Evolutionary conservation across 2,329 filamentous ascomycete species (phyloP).

Genomic region (Phialocephala subalpina): DNA sequence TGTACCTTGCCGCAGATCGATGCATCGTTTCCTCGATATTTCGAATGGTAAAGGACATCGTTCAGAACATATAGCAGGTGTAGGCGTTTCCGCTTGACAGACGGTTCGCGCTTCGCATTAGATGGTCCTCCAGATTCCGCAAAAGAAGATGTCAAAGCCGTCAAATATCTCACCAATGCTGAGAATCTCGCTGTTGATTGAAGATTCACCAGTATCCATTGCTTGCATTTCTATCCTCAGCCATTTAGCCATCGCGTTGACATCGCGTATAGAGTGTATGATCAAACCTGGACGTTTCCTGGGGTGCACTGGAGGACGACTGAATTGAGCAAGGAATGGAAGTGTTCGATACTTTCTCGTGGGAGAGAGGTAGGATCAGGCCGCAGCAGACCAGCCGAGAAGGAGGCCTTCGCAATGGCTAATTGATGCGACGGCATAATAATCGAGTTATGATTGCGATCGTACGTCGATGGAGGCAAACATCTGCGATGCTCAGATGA

Average conservation of each 20-base stretch:
- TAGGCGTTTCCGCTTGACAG: constrained; percentile 72
- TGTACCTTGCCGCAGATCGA: constrained; percentile 65
- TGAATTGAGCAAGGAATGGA: constrained; percentile 71
- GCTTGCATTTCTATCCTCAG: constrained; percentile 80
- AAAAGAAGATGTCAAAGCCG: constrained; percentile 71
- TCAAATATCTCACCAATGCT: constrained; percentile 79
- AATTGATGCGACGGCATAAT: constrained; percentile 73
- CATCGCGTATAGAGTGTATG: constrained; percentile 43
- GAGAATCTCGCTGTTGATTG: constrained; percentile 71
- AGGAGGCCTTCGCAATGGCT: constrained; percentile 81
- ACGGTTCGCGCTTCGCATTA: constrained; percentile 55
- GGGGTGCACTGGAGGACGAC: constrained; percentile 76
- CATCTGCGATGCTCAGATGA: constrained; percentile 14
- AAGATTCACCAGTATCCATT: constrained; percentile 81
- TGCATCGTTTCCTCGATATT: constrained; percentile 57
- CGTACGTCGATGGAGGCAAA: neutral
- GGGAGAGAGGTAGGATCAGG: constrained; percentile 75
- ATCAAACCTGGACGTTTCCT: constrained; percentile 85
- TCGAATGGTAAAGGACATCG: constrained; percentile 78
- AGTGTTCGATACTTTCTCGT: constrained; percentile 73
- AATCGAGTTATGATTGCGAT: constrained; percentile 5
- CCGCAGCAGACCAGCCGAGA: constrained; percentile 76
- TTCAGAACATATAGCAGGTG: constrained; percentile 82
- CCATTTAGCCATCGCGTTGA: constrained; percentile 47
- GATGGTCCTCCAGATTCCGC: constrained; percentile 39